Conservation (phyloP, 2,329 filamentous ascomycete genomes). For the Thielaviopsis populi region DNA sequence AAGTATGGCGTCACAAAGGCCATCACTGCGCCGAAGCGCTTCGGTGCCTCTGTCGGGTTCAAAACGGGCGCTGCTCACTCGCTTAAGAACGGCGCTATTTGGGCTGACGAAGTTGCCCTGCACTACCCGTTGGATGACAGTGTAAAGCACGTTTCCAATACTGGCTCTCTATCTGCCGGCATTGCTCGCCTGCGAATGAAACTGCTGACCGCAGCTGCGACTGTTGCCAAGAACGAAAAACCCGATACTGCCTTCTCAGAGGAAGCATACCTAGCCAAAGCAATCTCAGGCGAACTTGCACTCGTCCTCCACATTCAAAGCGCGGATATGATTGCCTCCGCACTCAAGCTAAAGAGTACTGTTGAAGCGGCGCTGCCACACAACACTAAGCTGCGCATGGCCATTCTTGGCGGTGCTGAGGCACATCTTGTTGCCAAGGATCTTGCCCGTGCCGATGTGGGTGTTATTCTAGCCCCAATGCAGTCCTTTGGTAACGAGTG, state of each 20-base stretch:
- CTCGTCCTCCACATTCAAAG: constrained; percentile 46
- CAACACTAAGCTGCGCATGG: constrained; percentile 31
- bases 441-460: constrained; percentile 40
- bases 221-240: constrained; percentile 21
- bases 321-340: constrained; percentile 45
- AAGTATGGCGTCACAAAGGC: constrained; percentile 44
- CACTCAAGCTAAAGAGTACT: constrained; percentile 42
- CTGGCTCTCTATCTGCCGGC: constrained; percentile 37
- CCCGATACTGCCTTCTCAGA: constrained; percentile 32
- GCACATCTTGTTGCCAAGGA: constrained; percentile 43
- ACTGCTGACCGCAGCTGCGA: constrained; percentile 36
- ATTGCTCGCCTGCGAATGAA: constrained; percentile 38
- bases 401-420: constrained; percentile 49
- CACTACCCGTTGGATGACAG: constrained; percentile 41
- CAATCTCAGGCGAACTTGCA: constrained; percentile 38
- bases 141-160: constrained; percentile 30
- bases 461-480: constrained; percentile 45
- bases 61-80: constrained; percentile 33
- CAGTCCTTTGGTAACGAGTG: constrained; percentile 40
- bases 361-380: constrained; percentile 29
- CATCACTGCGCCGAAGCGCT: constrained; percentile 38
- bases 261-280: constrained; percentile 35
- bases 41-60: constrained; percentile 46
- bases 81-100: constrained; percentile 36
- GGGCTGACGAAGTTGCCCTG: constrained; percentile 38